A percentile compares a stretch with the other conserved stretches of the same genome.
These are phyloP conservation scores for Pseudogymnoascus sp. DNA, from an alignment of 2,329 filamentous ascomycete genomes.

Conservation along the genomic window DNA sequence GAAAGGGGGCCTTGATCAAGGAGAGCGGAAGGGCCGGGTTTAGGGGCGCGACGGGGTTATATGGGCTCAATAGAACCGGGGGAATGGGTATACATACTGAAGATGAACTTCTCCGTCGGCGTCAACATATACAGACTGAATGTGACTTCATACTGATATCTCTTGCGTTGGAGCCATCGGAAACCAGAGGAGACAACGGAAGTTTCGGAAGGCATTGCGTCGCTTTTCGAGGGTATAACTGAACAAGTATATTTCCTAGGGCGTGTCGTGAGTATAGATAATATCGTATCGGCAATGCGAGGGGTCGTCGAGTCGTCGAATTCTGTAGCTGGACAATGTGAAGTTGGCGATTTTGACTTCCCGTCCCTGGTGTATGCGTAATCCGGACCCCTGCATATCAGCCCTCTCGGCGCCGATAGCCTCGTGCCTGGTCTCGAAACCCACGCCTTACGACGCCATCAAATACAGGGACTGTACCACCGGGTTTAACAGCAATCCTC, in stretches of 20 bases:
- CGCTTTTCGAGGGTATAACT: background rate
- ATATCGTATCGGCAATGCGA: background rate
- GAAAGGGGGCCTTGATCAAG: background rate
- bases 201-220: constrained; percentile 5
- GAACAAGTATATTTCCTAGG: background rate
- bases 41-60: background rate
- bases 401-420: constrained; percentile 7
- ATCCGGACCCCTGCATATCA: background rate
- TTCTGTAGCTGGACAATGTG: background rate
- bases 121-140: constrained; percentile 97
- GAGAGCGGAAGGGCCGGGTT: background rate
- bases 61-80: background rate
- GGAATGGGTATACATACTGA: constrained; percentile 60
- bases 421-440: background rate
- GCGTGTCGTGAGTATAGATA: background rate
- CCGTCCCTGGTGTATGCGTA: constrained; percentile 1
- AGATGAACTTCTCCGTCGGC: constrained; percentile 90
- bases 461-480: background rate
- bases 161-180: constrained; percentile 86
- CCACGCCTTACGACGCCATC: background rate
- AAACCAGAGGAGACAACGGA: constrained; percentile 33
- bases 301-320: background rate
- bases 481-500: background rate
- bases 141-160: constrained; percentile 95
- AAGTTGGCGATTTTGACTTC: constrained; percentile 3